Evolutionary conservation across 768 basidiomycete genomes (phyloP).

Genomic region (Phanerochaete carnosa): DNA sequence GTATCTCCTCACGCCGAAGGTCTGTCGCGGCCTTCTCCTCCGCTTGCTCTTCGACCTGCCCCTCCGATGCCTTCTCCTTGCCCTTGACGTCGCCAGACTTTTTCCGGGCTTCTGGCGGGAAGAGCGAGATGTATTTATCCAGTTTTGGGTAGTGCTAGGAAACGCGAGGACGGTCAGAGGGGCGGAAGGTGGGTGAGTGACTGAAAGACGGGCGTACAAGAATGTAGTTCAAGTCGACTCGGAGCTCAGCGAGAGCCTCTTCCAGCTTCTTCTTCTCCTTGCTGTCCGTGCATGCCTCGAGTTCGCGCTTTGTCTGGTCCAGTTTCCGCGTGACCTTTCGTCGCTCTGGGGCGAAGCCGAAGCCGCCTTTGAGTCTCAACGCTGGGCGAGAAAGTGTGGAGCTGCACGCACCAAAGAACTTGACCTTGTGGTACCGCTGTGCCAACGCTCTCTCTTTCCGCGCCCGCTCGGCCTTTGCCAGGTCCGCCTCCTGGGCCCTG

Average conservation of each 20-base stretch:
- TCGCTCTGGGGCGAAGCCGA: constrained; percentile 51
- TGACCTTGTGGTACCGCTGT: constrained; percentile 81
- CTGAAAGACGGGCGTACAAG: constrained; percentile 48
- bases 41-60: constrained; percentile 17
- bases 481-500: constrained; percentile 70
- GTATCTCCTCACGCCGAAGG: constrained; percentile 53
- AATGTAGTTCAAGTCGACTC: constrained; percentile 92
- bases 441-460: constrained; percentile 74
- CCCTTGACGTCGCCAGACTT: constrained; percentile 7
- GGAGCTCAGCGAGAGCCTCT: constrained; percentile 50
- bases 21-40: constrained; percentile 35
- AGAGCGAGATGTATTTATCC: constrained; percentile 88
- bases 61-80: constrained; percentile 18
- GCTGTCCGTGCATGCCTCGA: constrained; percentile 37
- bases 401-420: constrained; percentile 78
- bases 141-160: constrained; percentile 77
- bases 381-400: not conserved
- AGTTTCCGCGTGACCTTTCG: constrained; percentile 83
- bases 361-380: not conserved
- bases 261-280: constrained; percentile 38
- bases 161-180: too few relatives aligned
- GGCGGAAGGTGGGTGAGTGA: not conserved
- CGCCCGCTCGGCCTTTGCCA: constrained; percentile 57
- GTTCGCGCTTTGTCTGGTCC: constrained; percentile 56
- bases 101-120: constrained; percentile 64